Percentiles rank a stretch among this genome's conserved stretches.
Evolutionary conservation across 495 filamentous ascomycete genomes (phyloP).

Genomic region (Sabuloglossum arenarium): DNA sequence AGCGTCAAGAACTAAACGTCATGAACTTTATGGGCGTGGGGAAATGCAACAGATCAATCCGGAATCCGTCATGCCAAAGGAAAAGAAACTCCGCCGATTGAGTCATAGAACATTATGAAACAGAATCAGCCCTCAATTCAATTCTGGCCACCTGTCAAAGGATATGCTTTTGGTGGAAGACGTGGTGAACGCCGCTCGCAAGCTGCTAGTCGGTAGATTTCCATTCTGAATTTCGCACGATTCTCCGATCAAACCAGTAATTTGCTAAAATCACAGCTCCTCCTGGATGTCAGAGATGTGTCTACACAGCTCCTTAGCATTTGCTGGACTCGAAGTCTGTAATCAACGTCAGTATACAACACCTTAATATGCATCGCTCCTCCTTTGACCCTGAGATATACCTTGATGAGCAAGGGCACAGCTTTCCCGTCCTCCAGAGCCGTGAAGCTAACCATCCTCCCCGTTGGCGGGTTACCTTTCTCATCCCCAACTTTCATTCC

Average conservation of each 20-base stretch:
- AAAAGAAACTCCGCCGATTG: not conserved
- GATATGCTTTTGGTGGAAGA: not conserved
- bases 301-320: constrained; percentile 11
- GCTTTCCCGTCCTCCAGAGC: constrained; percentile 37
- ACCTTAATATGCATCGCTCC: not conserved
- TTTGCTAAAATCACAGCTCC: constrained; percentile 9
- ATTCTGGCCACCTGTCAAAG: not conserved
- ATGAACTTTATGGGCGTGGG: not conserved
- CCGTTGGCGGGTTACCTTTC: constrained; percentile 25
- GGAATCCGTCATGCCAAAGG: not conserved
- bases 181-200: not conserved
- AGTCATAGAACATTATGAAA: not conserved
- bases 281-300: constrained; percentile 13
- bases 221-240: not conserved
- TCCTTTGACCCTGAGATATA: constrained; percentile 17
- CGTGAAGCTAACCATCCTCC: constrained; percentile 36
- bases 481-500: constrained; percentile 47
- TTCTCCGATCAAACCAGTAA: not conserved
- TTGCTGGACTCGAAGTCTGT: constrained; percentile 8
- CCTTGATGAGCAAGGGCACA: constrained; percentile 48
- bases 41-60: not conserved
- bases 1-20: not conserved
- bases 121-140: not conserved
- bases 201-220: not conserved
- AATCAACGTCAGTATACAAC: constrained; percentile 1